Evolutionary conservation across 2,329 filamentous ascomycete genomes (phyloP), one percentile per base, ranked within the genome.

Genomic region (Trichophyton rubrum): DNA sequence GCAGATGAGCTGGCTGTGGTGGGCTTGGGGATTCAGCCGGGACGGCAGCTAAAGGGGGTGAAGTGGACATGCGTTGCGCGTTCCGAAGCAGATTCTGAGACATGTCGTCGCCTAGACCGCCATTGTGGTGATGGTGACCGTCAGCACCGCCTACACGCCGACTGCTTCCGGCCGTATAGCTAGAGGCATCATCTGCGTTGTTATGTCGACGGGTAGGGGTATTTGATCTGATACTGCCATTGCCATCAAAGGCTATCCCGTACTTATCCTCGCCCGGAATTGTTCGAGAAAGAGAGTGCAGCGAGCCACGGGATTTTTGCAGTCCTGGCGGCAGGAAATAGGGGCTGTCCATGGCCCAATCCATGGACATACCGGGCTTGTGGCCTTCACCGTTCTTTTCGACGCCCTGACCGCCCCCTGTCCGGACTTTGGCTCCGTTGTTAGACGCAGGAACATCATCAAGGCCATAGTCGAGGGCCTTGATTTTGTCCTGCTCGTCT

Each of bases 391-490:
- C 27, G 71, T 58, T 77, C 64, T 79, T 75, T 27, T 68, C 41
- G 35, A 20, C 55, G 43, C 55, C 55, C 17, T 57, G 55, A 15
- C 22, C 45, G 9, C 20, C 22, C 20, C 45, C 43, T 17, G 20
- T 6, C 55, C 17, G 11, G 33, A 89, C 80, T 27, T 77, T 80
- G 79, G 84, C 77, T 73, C 85, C 75, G 65, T 78, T 75, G 55
- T 72, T 68, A 58, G 68, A 67, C 41, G 69, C 63, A 41, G 66
- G 65, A 5, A 77, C 72, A 35, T 77, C 73, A 61, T 87, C 89
- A 69, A 96, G 75, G 40, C 93, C 93, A 70, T 96, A 99, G 72
- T 99, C 93, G 70, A 97, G 81, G 0, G 90, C 93, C 70, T 87
- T 91, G 74, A 95, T 89, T 66, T 89, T 89, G 73, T 96, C 91